Conservation (phyloP, 2,329 filamentous ascomycete species). For the Tolypocladium cylindrosporum region DNA sequence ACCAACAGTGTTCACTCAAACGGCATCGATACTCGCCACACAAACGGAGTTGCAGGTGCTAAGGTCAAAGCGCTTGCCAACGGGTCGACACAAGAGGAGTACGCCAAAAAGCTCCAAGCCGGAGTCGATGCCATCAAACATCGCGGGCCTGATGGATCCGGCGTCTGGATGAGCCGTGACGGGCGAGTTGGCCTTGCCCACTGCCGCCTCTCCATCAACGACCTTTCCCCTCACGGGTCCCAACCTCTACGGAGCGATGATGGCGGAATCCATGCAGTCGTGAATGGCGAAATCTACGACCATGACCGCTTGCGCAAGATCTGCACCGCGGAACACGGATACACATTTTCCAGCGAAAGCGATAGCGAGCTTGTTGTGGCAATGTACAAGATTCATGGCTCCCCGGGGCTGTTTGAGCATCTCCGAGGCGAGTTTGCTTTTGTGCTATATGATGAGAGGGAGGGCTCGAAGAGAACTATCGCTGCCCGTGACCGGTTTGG, state of each 20-base stretch:
- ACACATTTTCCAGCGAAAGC: conserved; percentile 33
- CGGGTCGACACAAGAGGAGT: neutral
- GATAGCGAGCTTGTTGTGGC: conserved; percentile 45
- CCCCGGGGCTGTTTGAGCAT: conserved; percentile 22
- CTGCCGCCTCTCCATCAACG: conserved; percentile 42
- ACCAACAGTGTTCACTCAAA: neutral
- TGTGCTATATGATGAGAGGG: conserved; percentile 34
- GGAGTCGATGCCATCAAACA: conserved; percentile 17
- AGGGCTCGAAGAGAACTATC: conserved; percentile 28
- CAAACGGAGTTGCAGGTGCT: neutral
- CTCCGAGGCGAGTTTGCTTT: conserved; percentile 46
- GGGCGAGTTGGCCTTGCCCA: conserved; percentile 28
- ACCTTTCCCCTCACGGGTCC: conserved; percentile 32
- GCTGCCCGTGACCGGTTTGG: conserved; percentile 44
- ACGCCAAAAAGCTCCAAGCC: conserved; percentile 6
- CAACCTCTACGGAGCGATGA: conserved; percentile 34
- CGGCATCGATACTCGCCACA: neutral
- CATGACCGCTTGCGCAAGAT: conserved; percentile 31
- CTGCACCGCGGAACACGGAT: conserved; percentile 22
- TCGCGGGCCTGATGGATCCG: conserved; percentile 19
- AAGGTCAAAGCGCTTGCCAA: neutral
- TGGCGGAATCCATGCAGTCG: conserved; percentile 39
- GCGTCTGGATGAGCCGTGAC: conserved; percentile 16
- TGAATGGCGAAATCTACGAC: conserved; percentile 52
- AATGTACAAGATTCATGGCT: conserved; percentile 38